Percentiles rank a stretch among this genome's conserved stretches.
phyloP scores from a whole-genome alignment of 106 monocot genomes.

The Dactylorhiza incarnata region DNA sequence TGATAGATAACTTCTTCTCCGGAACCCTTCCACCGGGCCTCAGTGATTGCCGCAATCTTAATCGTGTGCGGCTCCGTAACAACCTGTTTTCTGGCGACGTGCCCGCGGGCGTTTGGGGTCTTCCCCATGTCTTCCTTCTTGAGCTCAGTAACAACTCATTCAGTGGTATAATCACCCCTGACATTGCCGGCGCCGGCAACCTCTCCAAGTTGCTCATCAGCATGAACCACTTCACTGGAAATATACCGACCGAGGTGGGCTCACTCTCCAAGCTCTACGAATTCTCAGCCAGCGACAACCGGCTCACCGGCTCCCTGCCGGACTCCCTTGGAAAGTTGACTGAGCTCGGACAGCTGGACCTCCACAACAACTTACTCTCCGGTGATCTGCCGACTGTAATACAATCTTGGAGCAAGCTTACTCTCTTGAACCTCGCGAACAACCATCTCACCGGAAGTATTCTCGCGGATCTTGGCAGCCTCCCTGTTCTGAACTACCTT shows the following conservation, averaged over 20 bases:
- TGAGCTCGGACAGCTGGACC: constrained; percentile 26
- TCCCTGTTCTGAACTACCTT: constrained; percentile 54
- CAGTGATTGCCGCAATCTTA: constrained; percentile 30
- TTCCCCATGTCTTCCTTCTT: constrained; percentile 34
- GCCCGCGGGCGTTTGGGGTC: constrained; percentile 33
- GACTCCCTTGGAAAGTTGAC: constrained; percentile 12
- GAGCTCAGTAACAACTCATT: constrained; percentile 35
- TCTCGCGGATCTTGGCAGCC: constrained; percentile 39
- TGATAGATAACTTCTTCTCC: constrained; percentile 38
- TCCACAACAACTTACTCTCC: constrained; percentile 37
- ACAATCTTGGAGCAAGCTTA: constrained; percentile 29
- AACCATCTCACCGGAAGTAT: constrained; percentile 39
- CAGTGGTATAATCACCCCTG: constrained; percentile 33
- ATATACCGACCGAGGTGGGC: constrained; percentile 31
- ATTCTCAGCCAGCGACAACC: constrained; percentile 33
- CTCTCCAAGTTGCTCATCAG: constrained; percentile 31
- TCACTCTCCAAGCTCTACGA: constrained; percentile 14
- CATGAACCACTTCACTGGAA: constrained; percentile 34
- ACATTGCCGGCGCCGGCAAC: constrained; percentile 21
- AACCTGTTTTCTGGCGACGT: constrained; percentile 42
- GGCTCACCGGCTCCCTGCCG: constrained; percentile 28
- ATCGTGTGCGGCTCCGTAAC: constrained; percentile 30
- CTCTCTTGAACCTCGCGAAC: constrained; percentile 30
- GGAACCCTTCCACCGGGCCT: constrained; percentile 39
- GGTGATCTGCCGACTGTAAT: constrained; percentile 25